phyloP scores from a whole-genome alignment of 208 protist genomes.

The Acanthamoeba quina region DNA sequence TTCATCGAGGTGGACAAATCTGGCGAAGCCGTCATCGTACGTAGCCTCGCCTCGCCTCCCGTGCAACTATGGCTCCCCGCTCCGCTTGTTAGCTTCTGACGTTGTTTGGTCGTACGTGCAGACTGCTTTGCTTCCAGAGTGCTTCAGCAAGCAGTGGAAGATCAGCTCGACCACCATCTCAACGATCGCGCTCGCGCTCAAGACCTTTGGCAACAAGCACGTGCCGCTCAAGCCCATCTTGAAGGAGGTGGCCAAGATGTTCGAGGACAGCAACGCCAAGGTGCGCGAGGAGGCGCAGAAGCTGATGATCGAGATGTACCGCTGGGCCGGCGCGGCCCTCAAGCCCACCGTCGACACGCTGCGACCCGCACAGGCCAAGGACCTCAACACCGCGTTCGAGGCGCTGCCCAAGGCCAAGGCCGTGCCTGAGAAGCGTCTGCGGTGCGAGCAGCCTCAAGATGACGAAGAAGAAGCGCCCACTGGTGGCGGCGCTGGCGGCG shows the following conservation, averaged over 20 bases:
- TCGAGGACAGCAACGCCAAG: slow-evolving; percentile 70
- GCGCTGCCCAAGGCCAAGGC: slow-evolving; percentile 64
- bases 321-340: slow-evolving; percentile 65
- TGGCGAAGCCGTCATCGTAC: slow-evolving; percentile 50
- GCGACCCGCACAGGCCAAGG: slow-evolving; percentile 63
- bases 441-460: slow-evolving; percentile 62
- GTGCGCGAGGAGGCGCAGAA: slow-evolving; percentile 69
- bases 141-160: slow-evolving; percentile 53
- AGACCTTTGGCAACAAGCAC: slow-evolving; percentile 63
- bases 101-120: not conserved
- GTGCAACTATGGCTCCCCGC: not conserved
- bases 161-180: slow-evolving; percentile 42
- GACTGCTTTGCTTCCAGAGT: slow-evolving; percentile 42
- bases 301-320: slow-evolving; percentile 74
- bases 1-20: slow-evolving; percentile 71
- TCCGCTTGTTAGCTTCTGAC: not conserved
- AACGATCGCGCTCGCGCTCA: slow-evolving; percentile 27
- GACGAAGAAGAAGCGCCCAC: slow-evolving; percentile 30
- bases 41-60: not conserved
- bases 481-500: not conserved
- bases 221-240: slow-evolving; percentile 69
- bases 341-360: slow-evolving; percentile 66
- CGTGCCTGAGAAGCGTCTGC: slow-evolving; percentile 47
- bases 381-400: slow-evolving; percentile 60
- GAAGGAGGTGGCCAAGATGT: slow-evolving; percentile 62